These are phyloP conservation scores for Solanum boliviense DNA, from an alignment of 257 asterid species.

Conservation along the genomic window DNA sequence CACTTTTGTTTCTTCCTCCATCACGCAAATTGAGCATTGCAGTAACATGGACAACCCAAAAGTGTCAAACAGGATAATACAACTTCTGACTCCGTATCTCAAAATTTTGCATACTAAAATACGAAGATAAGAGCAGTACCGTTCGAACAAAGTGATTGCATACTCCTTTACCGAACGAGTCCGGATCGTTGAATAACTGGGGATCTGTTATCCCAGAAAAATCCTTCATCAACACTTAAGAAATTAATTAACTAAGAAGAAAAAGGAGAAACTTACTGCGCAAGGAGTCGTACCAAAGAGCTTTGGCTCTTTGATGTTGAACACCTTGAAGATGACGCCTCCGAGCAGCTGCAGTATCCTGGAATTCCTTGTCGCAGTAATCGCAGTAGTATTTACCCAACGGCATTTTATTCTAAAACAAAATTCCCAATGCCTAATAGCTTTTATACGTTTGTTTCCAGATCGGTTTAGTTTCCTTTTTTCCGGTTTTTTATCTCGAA, in stretches of 20 bases:
- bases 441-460: not conserved
- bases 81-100: not conserved
- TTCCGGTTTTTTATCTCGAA: not conserved
- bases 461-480: not conserved
- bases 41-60: not conserved
- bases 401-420: conserved; percentile 28
- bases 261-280: conserved; percentile 24
- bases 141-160: conserved; percentile 79
- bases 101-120: not conserved
- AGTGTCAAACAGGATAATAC: not conserved
- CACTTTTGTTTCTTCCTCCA: not conserved
- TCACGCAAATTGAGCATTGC: not conserved
- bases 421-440: not conserved
- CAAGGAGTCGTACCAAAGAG: conserved; percentile 79
- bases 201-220: not conserved
- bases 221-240: not conserved
- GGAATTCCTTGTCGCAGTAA: conserved; percentile 82
- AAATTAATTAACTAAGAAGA: not conserved
- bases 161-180: conserved; percentile 40
- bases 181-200: conserved; percentile 31
- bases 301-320: conserved; percentile 84
- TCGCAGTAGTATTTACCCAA: conserved; percentile 83
- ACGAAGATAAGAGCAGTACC: conserved; percentile 26
- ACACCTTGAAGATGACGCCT: conserved; percentile 83
- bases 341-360: conserved; percentile 71